phyloP scores from a whole-genome alignment of 208 protist genomes.

The Entamoeba dispar region DNA sequence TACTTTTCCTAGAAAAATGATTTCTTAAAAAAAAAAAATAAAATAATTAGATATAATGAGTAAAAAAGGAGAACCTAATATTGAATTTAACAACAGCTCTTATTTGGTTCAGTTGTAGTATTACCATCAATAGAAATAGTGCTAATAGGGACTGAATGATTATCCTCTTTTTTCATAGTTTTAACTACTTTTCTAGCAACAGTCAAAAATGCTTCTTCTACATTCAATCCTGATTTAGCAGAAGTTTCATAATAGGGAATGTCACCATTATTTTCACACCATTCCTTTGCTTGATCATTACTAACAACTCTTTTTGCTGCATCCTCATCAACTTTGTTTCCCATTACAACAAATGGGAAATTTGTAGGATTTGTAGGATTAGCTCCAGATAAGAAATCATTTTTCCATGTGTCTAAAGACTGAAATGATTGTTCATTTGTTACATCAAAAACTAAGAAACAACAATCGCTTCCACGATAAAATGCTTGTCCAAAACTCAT shows the following conservation, averaged over 20 bases:
- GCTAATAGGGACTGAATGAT: neutral
- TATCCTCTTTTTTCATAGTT: neutral
- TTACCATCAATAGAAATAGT: neutral
- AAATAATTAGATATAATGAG: too few relatives aligned
- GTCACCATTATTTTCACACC: neutral
- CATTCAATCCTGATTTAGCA: conserved; percentile 27
- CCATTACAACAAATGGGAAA: conserved; percentile 21
- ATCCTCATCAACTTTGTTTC: conserved; percentile 21
- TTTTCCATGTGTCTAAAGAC: conserved; percentile 27
- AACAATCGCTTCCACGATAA: conserved; percentile 87
- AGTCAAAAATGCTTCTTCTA: conserved; percentile 24
- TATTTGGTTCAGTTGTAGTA: neutral
- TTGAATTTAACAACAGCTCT: too few relatives aligned
- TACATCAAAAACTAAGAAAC: conserved; percentile 60
- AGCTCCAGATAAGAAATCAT: conserved; percentile 18
- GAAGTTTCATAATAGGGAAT: conserved; percentile 28
- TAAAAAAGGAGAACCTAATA: too few relatives aligned
- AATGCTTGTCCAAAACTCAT: conserved; percentile 88
- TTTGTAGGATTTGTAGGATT: neutral
- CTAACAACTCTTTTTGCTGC: neutral
- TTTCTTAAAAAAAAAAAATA: too few relatives aligned
- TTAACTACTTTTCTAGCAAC: neutral
- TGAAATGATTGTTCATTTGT: conserved; percentile 28
- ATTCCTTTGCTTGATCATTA: neutral
- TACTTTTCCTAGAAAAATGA: too few relatives aligned